These are phyloP conservation scores for Peribolospora kevripleyi DNA, from an alignment of 768 basidiomycete genomes.

Conservation along the genomic window DNA sequence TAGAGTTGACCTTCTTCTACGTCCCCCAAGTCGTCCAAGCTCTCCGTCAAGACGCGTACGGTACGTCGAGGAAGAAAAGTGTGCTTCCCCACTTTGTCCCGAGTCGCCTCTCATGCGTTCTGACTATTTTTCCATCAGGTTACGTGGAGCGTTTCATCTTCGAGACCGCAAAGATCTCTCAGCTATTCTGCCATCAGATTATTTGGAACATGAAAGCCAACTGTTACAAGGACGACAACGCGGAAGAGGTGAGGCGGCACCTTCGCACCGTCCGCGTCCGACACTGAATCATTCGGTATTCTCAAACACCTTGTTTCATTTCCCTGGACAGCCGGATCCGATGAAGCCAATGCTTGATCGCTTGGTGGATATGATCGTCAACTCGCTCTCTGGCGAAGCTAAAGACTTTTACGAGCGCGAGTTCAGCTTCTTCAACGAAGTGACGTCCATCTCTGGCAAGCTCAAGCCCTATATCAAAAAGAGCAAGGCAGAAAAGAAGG, in stretches of 20 bases:
- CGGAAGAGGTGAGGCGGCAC: slow-evolving; percentile 35
- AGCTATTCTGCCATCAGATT: slow-evolving; percentile 95
- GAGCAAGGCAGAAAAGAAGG: slow-evolving; percentile 91
- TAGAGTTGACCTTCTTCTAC: slow-evolving; percentile 90
- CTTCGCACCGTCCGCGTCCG: background rate
- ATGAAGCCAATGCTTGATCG: slow-evolving; percentile 87
- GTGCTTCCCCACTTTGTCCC: background rate
- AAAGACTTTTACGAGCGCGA: slow-evolving; percentile 77
- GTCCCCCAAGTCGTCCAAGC: slow-evolving; percentile 97
- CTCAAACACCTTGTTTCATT: background rate
- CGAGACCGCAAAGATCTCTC: slow-evolving; percentile 89
- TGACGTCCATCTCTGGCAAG: slow-evolving; percentile 95
- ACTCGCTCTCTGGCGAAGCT: slow-evolving; percentile 67
- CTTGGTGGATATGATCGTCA: slow-evolving; percentile 57
- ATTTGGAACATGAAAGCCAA: slow-evolving; percentile 99
- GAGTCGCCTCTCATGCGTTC: background rate
- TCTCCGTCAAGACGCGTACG: slow-evolving; percentile 64
- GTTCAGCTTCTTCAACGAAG: slow-evolving; percentile 83
- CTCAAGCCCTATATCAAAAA: slow-evolving; percentile 88
- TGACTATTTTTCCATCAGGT: slow-evolving; percentile 25
- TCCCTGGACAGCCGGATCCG: slow-evolving; percentile 45
- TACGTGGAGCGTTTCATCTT: slow-evolving; percentile 89
- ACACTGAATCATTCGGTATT: background rate
- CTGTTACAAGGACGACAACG: slow-evolving; percentile 72
- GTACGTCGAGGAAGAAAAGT: slow-evolving; percentile 23